phyloP scores from a whole-genome alignment of 345 rosid genomes.

The Melaleuca quinquenervia region DNA sequence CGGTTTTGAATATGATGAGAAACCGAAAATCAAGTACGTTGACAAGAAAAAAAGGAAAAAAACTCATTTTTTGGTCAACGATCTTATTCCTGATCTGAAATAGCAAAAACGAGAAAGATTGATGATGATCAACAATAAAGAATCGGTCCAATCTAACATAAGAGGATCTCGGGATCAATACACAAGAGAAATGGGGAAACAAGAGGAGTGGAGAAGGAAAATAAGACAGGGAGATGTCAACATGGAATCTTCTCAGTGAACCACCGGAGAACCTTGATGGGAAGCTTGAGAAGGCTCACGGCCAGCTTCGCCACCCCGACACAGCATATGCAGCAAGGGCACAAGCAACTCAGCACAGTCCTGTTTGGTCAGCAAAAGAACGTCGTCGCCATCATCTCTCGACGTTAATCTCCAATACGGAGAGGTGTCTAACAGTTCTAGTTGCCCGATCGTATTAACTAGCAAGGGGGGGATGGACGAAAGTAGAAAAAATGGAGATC shows the following conservation, averaged over 20 bases:
- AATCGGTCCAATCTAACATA: neutral
- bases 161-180: neutral
- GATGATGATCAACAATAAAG: neutral
- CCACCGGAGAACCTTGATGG: slow-evolving; percentile 9
- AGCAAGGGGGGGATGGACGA: neutral
- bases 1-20: neutral
- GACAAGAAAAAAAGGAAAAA: neutral
- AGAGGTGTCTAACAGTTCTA: neutral
- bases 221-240: neutral
- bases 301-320: slow-evolving; percentile 4
- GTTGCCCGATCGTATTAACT: neutral
- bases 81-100: neutral
- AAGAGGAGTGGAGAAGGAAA: neutral
- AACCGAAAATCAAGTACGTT: too few relatives aligned
- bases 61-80: neutral
- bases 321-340: slow-evolving; percentile 13
- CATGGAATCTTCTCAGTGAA: slow-evolving; percentile 7
- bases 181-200: neutral
- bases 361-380: neutral
- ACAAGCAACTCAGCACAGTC: slow-evolving; percentile 9
- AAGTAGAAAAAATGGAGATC: neutral
- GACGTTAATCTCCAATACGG: neutral
- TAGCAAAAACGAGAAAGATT: neutral
- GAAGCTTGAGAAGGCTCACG: slow-evolving; percentile 6
- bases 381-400: neutral